Evolutionary conservation across 345 rosid genomes (phyloP).

Genomic region (Hirschfeldia incana): DNA sequence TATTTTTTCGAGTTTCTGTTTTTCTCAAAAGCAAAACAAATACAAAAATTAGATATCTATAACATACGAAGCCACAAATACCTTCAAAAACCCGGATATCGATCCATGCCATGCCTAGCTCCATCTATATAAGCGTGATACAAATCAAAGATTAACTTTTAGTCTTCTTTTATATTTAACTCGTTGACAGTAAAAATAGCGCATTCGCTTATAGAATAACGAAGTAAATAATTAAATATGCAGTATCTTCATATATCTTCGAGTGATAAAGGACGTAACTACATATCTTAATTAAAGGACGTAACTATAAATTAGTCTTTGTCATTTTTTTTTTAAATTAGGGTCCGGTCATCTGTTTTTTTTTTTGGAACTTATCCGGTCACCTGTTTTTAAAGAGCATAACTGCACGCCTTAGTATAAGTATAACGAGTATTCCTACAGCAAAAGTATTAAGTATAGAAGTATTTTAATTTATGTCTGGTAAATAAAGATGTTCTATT

Average conservation of each 20-base stretch:
- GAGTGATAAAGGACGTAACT: constrained; percentile 5
- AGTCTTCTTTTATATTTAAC: background rate
- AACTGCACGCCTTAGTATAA: background rate
- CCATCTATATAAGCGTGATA: background rate
- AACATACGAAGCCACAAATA: too few relatives aligned
- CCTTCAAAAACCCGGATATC: too few relatives aligned
- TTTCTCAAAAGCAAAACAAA: too few relatives aligned
- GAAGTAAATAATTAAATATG: background rate
- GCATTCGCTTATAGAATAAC: background rate
- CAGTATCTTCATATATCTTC: background rate
- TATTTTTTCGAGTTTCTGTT: too few relatives aligned
- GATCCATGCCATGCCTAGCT: too few relatives aligned
- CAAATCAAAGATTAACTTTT: background rate
- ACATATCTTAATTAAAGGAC: background rate
- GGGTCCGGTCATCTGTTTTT: background rate
- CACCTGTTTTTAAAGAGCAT: constrained; percentile 8
- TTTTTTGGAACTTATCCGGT: background rate
- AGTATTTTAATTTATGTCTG: background rate
- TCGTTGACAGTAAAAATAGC: background rate
- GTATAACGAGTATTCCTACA: background rate
- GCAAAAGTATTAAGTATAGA: too few relatives aligned
- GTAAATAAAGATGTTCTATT: background rate
- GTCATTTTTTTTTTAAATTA: background rate
- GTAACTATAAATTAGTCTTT: background rate
- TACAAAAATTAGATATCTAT: too few relatives aligned